Base-by-base conservation (phyloP, 225 moss, liverwort and hornwort species). In the Sphagnum contortum region DNA sequence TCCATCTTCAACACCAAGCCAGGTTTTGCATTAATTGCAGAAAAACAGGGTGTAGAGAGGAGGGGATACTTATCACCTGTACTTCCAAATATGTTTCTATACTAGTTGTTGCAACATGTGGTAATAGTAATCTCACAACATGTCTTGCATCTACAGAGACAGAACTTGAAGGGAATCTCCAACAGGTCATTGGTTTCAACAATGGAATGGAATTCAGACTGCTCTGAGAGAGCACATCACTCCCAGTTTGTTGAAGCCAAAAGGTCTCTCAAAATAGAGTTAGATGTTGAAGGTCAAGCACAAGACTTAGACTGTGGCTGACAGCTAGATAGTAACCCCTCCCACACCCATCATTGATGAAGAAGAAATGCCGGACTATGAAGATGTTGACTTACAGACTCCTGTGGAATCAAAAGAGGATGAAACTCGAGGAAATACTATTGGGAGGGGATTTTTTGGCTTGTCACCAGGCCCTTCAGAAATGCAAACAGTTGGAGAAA, bases 351-450 rank as follows among this genome's bases (percentile, higher is more conserved):
- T 81, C 63, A 71, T 81, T 61, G 81, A 85, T 71, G 85, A 85
- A 67, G 85, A 85, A 74, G 85, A 85, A 78, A 85, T 85, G 85
- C 81, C 85, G 48, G 85, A 81, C 53, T 85, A 85, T 72, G 85
- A 85, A 65, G 85, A 81, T 60, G 84, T 80, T 45, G 83, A 84
- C 51, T 57, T 54, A 46, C 59, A 55, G 55, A 75, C 66, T 62
- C 69, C 62, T 61, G 62, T 57, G 65, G 74, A 59, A 46, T 54
- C 60, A 9, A 48, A 57, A 63, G 57, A 49, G 48, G 65, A 61
- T 61, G 64, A 67, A 63, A 64, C 49, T 71, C 75, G 84, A 80
- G 61, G 75, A 60, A 48, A 44, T 65, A 61, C 64, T 57, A 48
- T 44, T 48, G 77, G 75, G 64, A 73, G 69, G 59, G 65, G 71